Base-by-base conservation (phyloP, 2,329 filamentous ascomycete species). In the Diaporthe vaccinii region DNA sequence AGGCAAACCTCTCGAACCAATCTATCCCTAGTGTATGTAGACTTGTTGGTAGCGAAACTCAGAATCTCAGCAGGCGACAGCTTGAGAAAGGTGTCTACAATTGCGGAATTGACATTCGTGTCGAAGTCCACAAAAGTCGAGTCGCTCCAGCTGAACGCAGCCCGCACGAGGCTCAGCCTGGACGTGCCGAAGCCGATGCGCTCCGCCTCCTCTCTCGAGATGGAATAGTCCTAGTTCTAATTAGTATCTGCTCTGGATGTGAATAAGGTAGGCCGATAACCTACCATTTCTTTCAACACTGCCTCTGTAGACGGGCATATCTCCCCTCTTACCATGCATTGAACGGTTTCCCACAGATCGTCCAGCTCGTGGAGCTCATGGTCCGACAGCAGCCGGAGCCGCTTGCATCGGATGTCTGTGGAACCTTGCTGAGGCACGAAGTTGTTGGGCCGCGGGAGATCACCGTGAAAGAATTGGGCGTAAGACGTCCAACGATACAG, bases 401-500 rank as follows among this genome's bases (percentile, higher is more conserved):
- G 84, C 58, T 83, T 86, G 39, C 82, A 83, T 59, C 87, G 82
- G 17, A 85, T 83, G 59, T 86, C 83, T 12, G 77, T 74, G 28
- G 76, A 78, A 8, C 49, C 44, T 8, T 61, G 31, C 14, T 75
- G 65, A 20, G 79, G 78, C 8, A 77, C 62, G 46, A 75, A 78
- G 44, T 71, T 55, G 44, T 74, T 79, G 4, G 76, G 78, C 36
- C 82, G 80, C 14, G 82, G 84, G 49, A 82, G 81, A 44, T 85
- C 84, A 15, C 85, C 85, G 62, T 91, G 88, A 75, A 90, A 90
- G 76, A 88, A 87, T 46, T 85, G 84, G 9, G 87, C 84, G 76
- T 88, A 91, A 5, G 89, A 83, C 88, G 89, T 90, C 89, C 89
- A 91, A 44, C 84, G 82, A 69, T 89, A 89, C 41, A 91, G 80